Evolutionary conservation across 768 basidiomycete genomes (phyloP).

Genomic region (Serendipita sp.): DNA sequence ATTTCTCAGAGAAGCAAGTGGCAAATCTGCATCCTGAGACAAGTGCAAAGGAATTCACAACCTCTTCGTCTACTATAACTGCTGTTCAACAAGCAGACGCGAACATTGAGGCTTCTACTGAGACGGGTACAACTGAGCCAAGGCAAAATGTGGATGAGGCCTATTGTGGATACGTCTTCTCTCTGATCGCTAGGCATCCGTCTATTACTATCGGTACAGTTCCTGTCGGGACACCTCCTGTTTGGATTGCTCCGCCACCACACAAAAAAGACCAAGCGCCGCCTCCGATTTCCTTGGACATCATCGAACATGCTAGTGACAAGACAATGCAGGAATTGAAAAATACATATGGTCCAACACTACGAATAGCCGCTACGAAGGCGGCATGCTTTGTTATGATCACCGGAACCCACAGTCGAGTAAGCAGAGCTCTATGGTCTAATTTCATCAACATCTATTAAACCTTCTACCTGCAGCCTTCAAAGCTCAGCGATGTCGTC

Average conservation of each 20-base stretch:
- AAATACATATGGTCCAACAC: conserved; percentile 38
- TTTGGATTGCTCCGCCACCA: conserved; percentile 63
- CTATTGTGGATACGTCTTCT: conserved; percentile 73
- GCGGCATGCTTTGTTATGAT: conserved; percentile 63
- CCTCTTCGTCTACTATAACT: not conserved
- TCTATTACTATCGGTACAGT: conserved; percentile 60
- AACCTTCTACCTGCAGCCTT: conserved; percentile 30
- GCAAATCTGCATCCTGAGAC: conserved; percentile 7
- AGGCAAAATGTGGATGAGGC: conserved; percentile 54
- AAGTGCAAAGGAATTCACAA: no score
- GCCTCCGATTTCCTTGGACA: conserved; percentile 22
- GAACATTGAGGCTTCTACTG: not conserved
- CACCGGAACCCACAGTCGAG: conserved; percentile 73
- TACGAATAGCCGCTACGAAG: conserved; percentile 63
- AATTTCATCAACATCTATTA: no score
- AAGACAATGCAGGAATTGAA: conserved; percentile 42
- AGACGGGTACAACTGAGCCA: conserved; percentile 14
- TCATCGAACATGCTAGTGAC: conserved; percentile 40
- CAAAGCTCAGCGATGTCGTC: conserved; percentile 71
- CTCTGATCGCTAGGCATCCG: conserved; percentile 56
- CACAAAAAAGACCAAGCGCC: conserved; percentile 11
- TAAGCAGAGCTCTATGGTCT: conserved; percentile 23
- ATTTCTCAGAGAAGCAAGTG: conserved; percentile 41
- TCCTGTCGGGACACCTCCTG: conserved; percentile 47
- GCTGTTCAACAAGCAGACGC: not conserved